Evolutionary conservation across 1,284 basidiomycete genomes (phyloP), one percentile per base, ranked within the genome.

Genomic region (Rhodotorula glutinis): DNA sequence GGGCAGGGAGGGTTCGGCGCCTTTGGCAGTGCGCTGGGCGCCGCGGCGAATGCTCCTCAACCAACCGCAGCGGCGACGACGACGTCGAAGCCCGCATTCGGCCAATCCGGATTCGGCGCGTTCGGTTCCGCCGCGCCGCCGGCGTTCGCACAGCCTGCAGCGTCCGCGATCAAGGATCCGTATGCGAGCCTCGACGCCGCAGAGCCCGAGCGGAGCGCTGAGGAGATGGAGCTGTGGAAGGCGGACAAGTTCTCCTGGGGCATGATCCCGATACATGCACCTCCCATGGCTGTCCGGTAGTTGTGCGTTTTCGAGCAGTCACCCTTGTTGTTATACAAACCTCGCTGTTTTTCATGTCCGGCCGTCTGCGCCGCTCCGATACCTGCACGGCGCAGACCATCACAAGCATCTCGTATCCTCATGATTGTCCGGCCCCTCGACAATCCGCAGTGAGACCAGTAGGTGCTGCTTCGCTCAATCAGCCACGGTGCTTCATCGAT

Each of bases 251-350:
- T 91, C 74, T 85, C 85, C 72, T 86, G 86, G 84, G 88, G 86
- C 16, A 83, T 84, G 66, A 84, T 93, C 29, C 91, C 91, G 0
- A 85, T 90, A 57, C 85, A 86, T 80, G 82, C 89, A 56, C 91
- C 91, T 46, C 91, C 91, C 3, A 74, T 88, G 66, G 85, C 87
- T 74, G 77, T 89, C 72, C 81, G 88, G 62, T 87, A 75, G 53
- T 44, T 16, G 17, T 16, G 9, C 17, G 43, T 16, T 10, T 44
- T 44, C 43, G 14, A 16, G 7, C 11, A 11, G 33, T 38, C 33
- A 38, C 33, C 33, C 33, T 38, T 38, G 33, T 38, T 38, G 33
- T 38, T 38, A 38, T 38, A 38, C 5, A 5, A 5, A 38, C 11
- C 33, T 38, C 11, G 33, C 33, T n/a, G n/a, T n/a, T n/a, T n/a